Evolutionary conservation across 2,329 filamentous ascomycete species (phyloP), one percentile per base, ranked within the genome.

Genomic region (Alternaria sp.): DNA sequence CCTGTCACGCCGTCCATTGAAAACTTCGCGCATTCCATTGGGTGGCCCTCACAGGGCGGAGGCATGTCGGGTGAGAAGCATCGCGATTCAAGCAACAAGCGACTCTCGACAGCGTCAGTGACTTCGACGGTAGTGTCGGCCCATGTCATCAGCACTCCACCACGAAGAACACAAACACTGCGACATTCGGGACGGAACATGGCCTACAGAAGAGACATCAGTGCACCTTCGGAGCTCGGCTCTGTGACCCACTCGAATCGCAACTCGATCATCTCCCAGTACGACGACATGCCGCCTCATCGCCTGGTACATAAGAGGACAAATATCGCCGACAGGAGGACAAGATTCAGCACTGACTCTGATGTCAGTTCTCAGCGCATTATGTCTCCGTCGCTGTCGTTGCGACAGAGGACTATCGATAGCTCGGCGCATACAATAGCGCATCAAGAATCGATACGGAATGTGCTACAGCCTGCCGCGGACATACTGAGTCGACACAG

Each of bases 81-180:
- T 21, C 68, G 63, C 46, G 75, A 77, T 33, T 61, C 66, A 9
- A 73, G 75, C 34, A 68, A 68, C 36, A 79, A 79, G 62, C 80
- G 84, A 41, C 74, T 81, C 21, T 87, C 85, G 13, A 79, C 72
- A 14, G 72, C 81, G 3, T 87, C 85, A 3, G 80, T 80, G 23
- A 79, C 80, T 10, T 86, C 85, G 5, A 85, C 84, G 0, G 77
- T 86, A 14, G 83, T 80, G 7, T 78, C 85, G 73, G 85, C 83
- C 11, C 79, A 84, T 68, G 83, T 87, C 29, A 80, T 86, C 42
- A 78, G 83, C 17, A 79, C 80, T 14, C 80, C 82, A 4, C 81
- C 79, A 37, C 79, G 78, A 59, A 74, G 78, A 36, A 78, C 72
- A 51, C 73, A 68, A 26, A 81, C 79, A 1, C 72, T 87, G 50